phyloP scores from a whole-genome alignment of 1,284 basidiomycete genomes.

The Leccinum fallax region DNA sequence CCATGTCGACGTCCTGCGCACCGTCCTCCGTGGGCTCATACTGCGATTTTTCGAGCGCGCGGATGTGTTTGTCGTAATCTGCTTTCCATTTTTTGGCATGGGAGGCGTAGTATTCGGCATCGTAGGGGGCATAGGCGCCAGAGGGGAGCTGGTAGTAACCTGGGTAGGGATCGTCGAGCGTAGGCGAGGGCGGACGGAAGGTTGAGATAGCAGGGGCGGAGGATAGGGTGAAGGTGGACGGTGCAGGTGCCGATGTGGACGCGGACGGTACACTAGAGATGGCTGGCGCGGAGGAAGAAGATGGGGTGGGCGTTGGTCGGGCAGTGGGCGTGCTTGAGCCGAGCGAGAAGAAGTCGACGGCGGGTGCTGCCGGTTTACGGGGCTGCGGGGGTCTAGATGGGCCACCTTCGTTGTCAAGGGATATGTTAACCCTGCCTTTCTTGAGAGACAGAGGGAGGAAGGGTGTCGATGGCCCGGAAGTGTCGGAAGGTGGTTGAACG shows the following conservation, averaged over 20 bases:
- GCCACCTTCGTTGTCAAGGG: slow-evolving; percentile 53
- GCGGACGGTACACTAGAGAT: slow-evolving; percentile 6
- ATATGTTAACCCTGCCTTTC: slow-evolving; percentile 62
- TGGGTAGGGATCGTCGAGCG: slow-evolving; percentile 76
- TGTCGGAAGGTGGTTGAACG: slow-evolving; percentile 2
- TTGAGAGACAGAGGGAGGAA: slow-evolving; percentile 61
- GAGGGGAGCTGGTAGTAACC: slow-evolving; percentile 87
- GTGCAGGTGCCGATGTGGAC: background rate
- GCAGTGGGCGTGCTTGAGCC: slow-evolving; percentile 33
- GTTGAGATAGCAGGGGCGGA: slow-evolving; percentile 71
- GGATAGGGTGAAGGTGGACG: slow-evolving; percentile 42
- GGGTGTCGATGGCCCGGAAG: slow-evolving; percentile 30
- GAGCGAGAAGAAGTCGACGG: slow-evolving; percentile 70
- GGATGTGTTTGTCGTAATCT: slow-evolving; percentile 70
- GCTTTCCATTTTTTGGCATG: slow-evolving; percentile 73
- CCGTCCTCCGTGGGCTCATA: slow-evolving; percentile 21
- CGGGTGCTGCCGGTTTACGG: slow-evolving; percentile 39
- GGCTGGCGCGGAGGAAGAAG: slow-evolving; percentile 4
- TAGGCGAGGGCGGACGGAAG: slow-evolving; percentile 77
- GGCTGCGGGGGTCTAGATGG: slow-evolving; percentile 29
- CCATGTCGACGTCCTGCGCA: slow-evolving; percentile 62
- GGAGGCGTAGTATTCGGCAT: slow-evolving; percentile 72
- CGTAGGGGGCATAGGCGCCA: slow-evolving; percentile 79
- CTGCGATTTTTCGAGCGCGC: slow-evolving; percentile 61
- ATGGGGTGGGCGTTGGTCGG: slow-evolving; percentile 16